Evolutionary conservation across 108 stramenopile species (phyloP), one percentile per base, ranked within the genome.

Genomic region (Cyclotella kingstonii): DNA sequence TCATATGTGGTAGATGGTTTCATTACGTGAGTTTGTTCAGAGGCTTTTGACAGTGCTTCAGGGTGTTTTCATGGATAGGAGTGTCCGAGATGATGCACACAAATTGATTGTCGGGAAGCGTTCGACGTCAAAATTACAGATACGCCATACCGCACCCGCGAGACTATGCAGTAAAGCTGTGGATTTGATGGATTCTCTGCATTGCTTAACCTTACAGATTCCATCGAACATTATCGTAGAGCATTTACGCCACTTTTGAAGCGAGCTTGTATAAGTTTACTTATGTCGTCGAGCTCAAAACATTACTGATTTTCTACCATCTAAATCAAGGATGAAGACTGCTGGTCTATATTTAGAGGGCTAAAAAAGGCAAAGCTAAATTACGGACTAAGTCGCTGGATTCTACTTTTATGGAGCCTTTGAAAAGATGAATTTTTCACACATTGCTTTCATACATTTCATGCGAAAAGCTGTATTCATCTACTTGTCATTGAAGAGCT

Each of bases 121-220:
- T 91, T 91, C 66, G 90, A 91, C 72, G 65, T 50, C 22, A 87
- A 86, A 46, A 56, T 91, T 30, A 81, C 86, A 1, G 90, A 91
- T 72, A 86, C 86, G 22, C 90, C 90, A 4, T 91, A 87, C 62
- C 85, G 86, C 15, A 83, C 82, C 44, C 76, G 90, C 43, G 86
- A 91, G 45, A 41, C 56, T 0, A 50, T 58, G 66, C 30, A 38
- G 0, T 4, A 4, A 68, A 62, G 66, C 6, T 60, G 27, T 8
- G 56, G 52, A 10, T 42, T 48, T 52, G 66, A 65, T 63, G 74
- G 63, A 17, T 54, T 57, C 3, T 56, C 55, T 29, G 84, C 86
- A 40, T 19, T 87, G 18, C 65, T 70, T 41, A 71, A 83, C 31
- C 71, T 91, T 7, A 83, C 82, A 57, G 54, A 59, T 18, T 30